These are phyloP conservation scores for Trichoderma guizhouense DNA, from an alignment of 2,329 filamentous ascomycete species.

Conservation along the genomic window DNA sequence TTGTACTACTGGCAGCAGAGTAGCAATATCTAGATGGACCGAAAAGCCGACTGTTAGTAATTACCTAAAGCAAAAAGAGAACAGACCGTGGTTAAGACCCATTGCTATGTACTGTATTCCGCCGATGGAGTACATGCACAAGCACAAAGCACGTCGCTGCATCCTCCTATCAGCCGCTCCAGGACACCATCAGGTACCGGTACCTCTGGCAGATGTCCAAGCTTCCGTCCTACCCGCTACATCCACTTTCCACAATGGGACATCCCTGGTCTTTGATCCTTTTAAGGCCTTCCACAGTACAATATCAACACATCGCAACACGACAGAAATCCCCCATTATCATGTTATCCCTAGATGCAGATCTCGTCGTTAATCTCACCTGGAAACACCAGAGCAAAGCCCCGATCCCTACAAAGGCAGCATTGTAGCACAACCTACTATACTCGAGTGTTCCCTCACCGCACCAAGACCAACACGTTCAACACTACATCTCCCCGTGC, in stretches of 20 bases:
- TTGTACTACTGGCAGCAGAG: neutral
- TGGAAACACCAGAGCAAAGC: neutral
- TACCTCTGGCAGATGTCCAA: neutral
- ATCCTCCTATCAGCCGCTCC: neutral
- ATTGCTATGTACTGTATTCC: neutral
- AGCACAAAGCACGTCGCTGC: neutral
- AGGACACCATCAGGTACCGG: neutral
- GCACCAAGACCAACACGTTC: neutral
- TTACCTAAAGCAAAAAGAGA: neutral
- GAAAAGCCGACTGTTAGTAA: neutral
- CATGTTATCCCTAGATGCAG: neutral
- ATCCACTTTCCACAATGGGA: neutral
- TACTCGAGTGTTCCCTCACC: neutral
- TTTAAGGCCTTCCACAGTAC: neutral
- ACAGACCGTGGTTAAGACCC: no score
- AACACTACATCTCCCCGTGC: neutral
- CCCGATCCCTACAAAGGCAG: neutral
- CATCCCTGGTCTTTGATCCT: neutral
- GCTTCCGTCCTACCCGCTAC: neutral
- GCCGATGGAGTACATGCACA: neutral
- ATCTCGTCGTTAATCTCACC: neutral
- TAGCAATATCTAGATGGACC: neutral
- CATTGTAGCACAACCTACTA: neutral
- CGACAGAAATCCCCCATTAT: neutral
- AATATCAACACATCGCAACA: neutral